phyloP scores from a whole-genome alignment of 495 filamentous ascomycete species.

The Delitschia confertaspora region DNA sequence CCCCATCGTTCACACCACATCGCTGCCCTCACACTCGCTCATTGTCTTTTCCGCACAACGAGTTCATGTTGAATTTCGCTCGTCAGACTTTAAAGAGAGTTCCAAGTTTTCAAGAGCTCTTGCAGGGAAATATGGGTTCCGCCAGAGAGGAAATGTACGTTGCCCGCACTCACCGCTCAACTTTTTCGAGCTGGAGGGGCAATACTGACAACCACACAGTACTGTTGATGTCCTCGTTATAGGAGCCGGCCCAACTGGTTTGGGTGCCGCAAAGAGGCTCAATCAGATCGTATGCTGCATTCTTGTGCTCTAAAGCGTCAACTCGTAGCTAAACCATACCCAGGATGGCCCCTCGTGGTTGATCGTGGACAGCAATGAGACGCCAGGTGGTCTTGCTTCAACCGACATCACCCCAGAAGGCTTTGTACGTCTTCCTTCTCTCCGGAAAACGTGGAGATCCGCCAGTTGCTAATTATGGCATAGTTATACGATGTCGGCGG shows the following conservation, averaged over 20 bases:
- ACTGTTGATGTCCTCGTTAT: slow-evolving; percentile 96
- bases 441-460: no score
- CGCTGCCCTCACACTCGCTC: slow-evolving; percentile 1
- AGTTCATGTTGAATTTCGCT: slow-evolving; percentile 27
- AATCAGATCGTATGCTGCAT: slow-evolving; percentile 81
- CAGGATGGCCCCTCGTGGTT: slow-evolving; percentile 89
- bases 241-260: slow-evolving; percentile 91
- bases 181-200: background rate
- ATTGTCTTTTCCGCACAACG: background rate
- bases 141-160: slow-evolving; percentile 44
- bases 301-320: slow-evolving; percentile 6
- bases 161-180: slow-evolving; percentile 9
- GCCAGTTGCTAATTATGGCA: slow-evolving; percentile 19
- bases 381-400: slow-evolving; percentile 90
- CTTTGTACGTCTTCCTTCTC: slow-evolving; percentile 63
- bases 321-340: slow-evolving; percentile 1
- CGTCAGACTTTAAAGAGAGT: slow-evolving; percentile 43
- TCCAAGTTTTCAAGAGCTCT: slow-evolving; percentile 51
- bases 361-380: slow-evolving; percentile 89
- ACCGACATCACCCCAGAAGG: slow-evolving; percentile 94
- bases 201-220: slow-evolving; percentile 38
- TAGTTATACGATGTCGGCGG: slow-evolving; percentile 98
- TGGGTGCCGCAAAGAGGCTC: slow-evolving; percentile 94
- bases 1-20: background rate
- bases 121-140: slow-evolving; percentile 48